These are phyloP conservation scores for Candida caryicola DNA, from an alignment of 805 yeast species.

Conservation along the genomic window DNA sequence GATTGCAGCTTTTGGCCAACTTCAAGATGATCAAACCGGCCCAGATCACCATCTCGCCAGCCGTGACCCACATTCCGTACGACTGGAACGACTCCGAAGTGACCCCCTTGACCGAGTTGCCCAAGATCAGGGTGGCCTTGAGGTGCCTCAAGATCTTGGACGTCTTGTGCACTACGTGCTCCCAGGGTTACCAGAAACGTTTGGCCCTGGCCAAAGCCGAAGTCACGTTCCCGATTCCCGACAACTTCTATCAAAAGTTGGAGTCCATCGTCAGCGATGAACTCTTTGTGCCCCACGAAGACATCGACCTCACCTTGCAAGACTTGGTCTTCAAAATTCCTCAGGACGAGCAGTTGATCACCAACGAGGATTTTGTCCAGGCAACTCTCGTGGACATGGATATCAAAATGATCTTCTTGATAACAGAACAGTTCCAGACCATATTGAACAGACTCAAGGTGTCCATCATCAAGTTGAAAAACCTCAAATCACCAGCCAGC, in stretches of 20 bases:
- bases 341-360: conserved; percentile 11
- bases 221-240: conserved; percentile 3
- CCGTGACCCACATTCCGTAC: conserved; percentile 42
- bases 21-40: conserved; percentile 25
- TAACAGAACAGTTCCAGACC: conserved; percentile 24
- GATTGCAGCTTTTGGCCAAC: conserved; percentile 26
- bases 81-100: conserved; percentile 34
- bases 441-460: conserved; percentile 26
- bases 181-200: conserved; percentile 39
- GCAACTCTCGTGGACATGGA: conserved; percentile 39
- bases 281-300: conserved; percentile 18
- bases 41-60: conserved; percentile 26
- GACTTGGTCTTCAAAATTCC: conserved; percentile 18
- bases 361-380: conserved; percentile 18
- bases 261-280: conserved; percentile 18
- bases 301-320: conserved; percentile 26
- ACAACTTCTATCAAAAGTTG: conserved; percentile 15
- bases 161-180: conserved; percentile 23
- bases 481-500: conserved; percentile 15
- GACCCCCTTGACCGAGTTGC: conserved; percentile 30
- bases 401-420: conserved; percentile 27
- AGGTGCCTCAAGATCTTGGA: conserved; percentile 30
- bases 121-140: conserved; percentile 20
- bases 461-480: conserved; percentile 16
- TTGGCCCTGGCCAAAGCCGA: conserved; percentile 26